Evolutionary conservation across 140 eudicot species (phyloP), one percentile per base, ranked within the genome.

Genomic region (Bidens hawaiensis): DNA sequence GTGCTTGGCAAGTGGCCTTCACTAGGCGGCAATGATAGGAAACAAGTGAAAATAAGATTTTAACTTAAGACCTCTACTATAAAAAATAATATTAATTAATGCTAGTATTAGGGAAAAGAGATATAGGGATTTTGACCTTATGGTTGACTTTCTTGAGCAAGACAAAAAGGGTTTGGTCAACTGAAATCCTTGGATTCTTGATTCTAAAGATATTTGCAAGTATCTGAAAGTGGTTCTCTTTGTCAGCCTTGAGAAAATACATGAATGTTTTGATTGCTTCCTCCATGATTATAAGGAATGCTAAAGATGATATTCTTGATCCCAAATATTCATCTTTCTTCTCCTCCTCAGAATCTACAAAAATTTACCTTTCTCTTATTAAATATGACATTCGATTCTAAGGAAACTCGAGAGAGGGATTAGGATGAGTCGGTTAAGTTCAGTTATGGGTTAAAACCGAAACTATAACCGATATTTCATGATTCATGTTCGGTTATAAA

Each of bases 181-280:
- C 81, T 5, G 90, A 67, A n/a, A 77, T 81, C 70, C 79, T 85
- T 25, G 75, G 55, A 64, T 75, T 84, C 63, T 76, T 77, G 50
- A 52, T 70, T 57, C 62, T 59, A 48, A 85, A 81, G 18, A 93
- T 66, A 50, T 80, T 68, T 15, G 82, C 61, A 56, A 93, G 21
- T 28, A 82, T 72, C n/a, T 81, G 90, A 26, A 81, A 85, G 21
- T 69, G 95, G 71, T 54, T 87, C 75, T 76, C 84, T 63, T 64
- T 85, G 59, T 93, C 99, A 61, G 90, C 96, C 78, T 68, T 85
- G 12, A 93, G 85, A 78, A 93, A 93, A 64, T 71, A 70, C 99
- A 85, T 87, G 74, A 93, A 93, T 41, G 96, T 93, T 64, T 75
- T 84, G 34, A 93, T 93, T 68, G 93, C 70, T 71, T 85, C 99